Conservation (phyloP, 345 rosid genomes). For the Citrus unshiu region DNA sequence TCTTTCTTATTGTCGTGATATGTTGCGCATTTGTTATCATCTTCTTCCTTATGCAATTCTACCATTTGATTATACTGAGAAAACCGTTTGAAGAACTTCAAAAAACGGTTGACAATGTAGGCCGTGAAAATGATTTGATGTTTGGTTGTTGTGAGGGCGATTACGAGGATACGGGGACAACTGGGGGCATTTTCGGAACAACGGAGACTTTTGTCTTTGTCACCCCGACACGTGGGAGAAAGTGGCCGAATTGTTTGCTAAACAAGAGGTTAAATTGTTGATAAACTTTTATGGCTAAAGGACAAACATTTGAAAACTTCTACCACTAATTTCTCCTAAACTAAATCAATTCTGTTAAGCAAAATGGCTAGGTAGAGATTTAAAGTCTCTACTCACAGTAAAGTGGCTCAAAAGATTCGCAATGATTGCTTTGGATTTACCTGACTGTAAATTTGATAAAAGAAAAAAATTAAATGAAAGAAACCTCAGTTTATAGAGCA, state of each 20-base stretch:
- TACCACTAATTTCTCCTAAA: slow-evolving; percentile 17
- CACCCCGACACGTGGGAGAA: neutral
- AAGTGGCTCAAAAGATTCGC: neutral
- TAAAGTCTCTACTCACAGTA: neutral
- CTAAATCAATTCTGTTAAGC: slow-evolving; percentile 13
- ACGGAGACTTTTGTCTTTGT: neutral
- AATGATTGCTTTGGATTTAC: neutral
- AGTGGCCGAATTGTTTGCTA: slow-evolving; percentile 21
- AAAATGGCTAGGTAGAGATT: neutral
- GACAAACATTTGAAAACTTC: slow-evolving; percentile 24
- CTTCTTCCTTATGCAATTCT: slow-evolving; percentile 19
- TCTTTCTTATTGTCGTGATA: slow-evolving; percentile 23
- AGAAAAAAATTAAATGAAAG: no score
- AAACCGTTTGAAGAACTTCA: neutral
- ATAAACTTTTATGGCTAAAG: slow-evolving; percentile 13
- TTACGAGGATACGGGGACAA: neutral
- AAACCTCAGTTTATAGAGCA: neutral
- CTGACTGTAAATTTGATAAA: neutral
- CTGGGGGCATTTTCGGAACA: neutral
- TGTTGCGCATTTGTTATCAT: neutral
- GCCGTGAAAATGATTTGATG: neutral
- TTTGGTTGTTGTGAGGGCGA: neutral
- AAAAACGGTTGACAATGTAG: slow-evolving; percentile 7
- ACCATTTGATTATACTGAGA: neutral
- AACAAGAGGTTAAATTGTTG: slow-evolving; percentile 21